phyloP scores from a whole-genome alignment of 1,139 yeast species.

The Suhomyces coccinellae region DNA sequence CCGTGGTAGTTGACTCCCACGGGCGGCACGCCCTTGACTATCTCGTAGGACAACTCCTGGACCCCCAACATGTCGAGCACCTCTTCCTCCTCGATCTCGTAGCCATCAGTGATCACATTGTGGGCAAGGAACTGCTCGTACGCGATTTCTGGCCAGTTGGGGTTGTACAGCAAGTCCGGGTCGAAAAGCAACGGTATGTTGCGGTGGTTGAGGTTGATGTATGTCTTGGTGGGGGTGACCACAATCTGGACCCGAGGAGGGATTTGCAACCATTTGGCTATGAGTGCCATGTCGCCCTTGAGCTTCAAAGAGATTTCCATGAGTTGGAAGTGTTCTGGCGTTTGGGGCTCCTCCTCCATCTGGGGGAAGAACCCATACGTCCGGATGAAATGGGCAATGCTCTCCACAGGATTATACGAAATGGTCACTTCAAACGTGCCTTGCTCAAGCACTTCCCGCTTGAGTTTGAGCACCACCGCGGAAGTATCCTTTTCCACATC shows the following conservation, averaged over 20 bases:
- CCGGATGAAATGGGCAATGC: conserved; percentile 45
- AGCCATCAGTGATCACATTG: conserved; percentile 14
- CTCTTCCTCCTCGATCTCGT: conserved; percentile 14
- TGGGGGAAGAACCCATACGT: conserved; percentile 62
- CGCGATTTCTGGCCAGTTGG: conserved; percentile 17
- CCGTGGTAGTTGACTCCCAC: conserved; percentile 20
- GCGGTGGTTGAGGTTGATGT: conserved; percentile 14
- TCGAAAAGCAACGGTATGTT: conserved; percentile 20
- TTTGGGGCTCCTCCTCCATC: not conserved
- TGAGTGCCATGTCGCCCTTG: conserved; percentile 5
- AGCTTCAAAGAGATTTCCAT: conserved; percentile 12
- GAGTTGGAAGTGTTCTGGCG: conserved; percentile 11
- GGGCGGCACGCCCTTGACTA: conserved; percentile 17
- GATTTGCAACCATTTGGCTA: conserved; percentile 23
- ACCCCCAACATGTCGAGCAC: conserved; percentile 13
- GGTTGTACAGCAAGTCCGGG: conserved; percentile 19
- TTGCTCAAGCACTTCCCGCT: conserved; percentile 14
- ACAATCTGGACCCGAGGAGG: conserved; percentile 17
- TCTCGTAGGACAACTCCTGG: conserved; percentile 18
- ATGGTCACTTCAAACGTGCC: conserved; percentile 45
- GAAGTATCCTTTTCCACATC: conserved; percentile 54
- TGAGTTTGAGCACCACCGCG: conserved; percentile 46
- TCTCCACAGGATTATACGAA: conserved; percentile 49
- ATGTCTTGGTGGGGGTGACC: conserved; percentile 5
- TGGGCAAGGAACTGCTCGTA: conserved; percentile 6